phyloP scores from a whole-genome alignment of 306 rosid genomes.

The Malus domestica region ASM211411v1 NC_041791.1:4974001-4974500 shows the following conservation, averaged over 20 bases:
- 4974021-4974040: background rate
- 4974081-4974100: background rate
- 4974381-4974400: slow-evolving; percentile 51
- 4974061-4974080: background rate
- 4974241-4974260: background rate
- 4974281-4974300: background rate
- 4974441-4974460: slow-evolving; percentile 12
- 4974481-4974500: slow-evolving; percentile 15
- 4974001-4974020: slow-evolving; percentile 1
- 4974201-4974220: background rate
- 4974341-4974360: slow-evolving; percentile 67
- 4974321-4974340: slow-evolving; percentile 1
- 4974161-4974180: background rate
- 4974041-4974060: background rate
- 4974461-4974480: slow-evolving; percentile 20
- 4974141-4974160: background rate
- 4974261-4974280: background rate
- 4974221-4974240: background rate
- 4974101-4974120: background rate
- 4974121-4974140: background rate
- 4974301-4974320: background rate
- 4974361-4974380: slow-evolving; percentile 60
- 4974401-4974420: slow-evolving; percentile 39
- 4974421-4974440: slow-evolving; percentile 21
- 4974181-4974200: slow-evolving; percentile 7